Evolutionary conservation across 179 eudicot genomes (phyloP).

Genomic region (Beta corolliflora): DNA sequence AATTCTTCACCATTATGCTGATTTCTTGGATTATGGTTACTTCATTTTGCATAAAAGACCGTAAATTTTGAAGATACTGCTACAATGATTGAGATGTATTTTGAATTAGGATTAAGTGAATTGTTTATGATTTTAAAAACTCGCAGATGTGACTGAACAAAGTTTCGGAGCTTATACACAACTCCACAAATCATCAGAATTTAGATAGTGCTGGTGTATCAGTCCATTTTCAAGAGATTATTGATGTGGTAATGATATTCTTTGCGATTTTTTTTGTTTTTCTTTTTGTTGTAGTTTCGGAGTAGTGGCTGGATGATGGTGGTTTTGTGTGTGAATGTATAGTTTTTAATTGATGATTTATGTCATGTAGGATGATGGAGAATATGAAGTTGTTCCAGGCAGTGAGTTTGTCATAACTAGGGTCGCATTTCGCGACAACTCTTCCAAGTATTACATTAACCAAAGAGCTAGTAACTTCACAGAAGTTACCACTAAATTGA

Average conservation of each 20-base stretch:
- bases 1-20: neutral
- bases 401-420: constrained; percentile 86
- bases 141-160: constrained; percentile 95
- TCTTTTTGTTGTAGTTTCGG: neutral
- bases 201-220: constrained; percentile 95
- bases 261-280: neutral
- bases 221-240: constrained; percentile 90
- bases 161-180: constrained; percentile 97
- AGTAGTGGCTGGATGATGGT: neutral
- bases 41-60: too few relatives aligned
- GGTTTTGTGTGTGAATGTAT: neutral
- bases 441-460: constrained; percentile 87
- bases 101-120: neutral
- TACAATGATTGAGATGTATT: neutral
- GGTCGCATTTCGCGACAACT: constrained; percentile 85
- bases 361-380: constrained; percentile 68
- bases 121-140: neutral
- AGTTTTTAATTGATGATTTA: neutral
- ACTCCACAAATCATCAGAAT: constrained; percentile 91
- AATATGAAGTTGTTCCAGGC: constrained; percentile 84
- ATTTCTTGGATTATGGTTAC: neutral
- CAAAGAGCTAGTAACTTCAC: constrained; percentile 78
- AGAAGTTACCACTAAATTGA: constrained; percentile 83
- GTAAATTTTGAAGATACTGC: too few relatives aligned
- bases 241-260: constrained; percentile 60